phyloP scores from a whole-genome alignment of 2,329 filamentous ascomycete species.

The Diaporthe sp. region DNA sequence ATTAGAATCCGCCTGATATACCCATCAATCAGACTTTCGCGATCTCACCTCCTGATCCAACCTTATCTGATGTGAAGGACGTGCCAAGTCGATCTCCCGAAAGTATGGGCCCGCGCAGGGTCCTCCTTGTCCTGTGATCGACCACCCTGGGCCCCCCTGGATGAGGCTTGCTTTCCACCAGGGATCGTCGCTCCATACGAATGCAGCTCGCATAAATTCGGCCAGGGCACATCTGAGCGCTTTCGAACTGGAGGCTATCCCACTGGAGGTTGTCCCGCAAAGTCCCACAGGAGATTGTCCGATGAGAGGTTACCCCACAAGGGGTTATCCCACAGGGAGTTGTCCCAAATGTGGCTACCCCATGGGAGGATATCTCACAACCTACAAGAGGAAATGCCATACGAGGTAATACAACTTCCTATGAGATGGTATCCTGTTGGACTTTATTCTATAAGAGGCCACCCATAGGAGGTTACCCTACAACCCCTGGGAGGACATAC shows the following conservation, averaged over 20 bases:
- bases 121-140: not conserved
- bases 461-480: not conserved
- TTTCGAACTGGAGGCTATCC: not conserved
- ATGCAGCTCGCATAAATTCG: not conserved
- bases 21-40: slow-evolving; percentile 15
- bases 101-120: not conserved
- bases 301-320: not conserved
- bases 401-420: not conserved
- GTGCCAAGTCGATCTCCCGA: slow-evolving; percentile 23
- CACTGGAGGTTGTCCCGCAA: not conserved
- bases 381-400: not conserved
- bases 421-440: not conserved
- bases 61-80: not conserved
- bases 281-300: not conserved
- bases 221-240: not conserved
- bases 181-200: not conserved
- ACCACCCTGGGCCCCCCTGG: not conserved
- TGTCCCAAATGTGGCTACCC: not conserved
- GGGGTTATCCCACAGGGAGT: not conserved
- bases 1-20: not conserved
- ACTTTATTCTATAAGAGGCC: not conserved
- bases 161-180: not conserved
- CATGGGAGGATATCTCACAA: not conserved
- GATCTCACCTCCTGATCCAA: slow-evolving; percentile 3
- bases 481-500: not conserved